phyloP scores from a whole-genome alignment of 2,329 filamentous ascomycete genomes.

The Scedosporium minutisporum region DNA sequence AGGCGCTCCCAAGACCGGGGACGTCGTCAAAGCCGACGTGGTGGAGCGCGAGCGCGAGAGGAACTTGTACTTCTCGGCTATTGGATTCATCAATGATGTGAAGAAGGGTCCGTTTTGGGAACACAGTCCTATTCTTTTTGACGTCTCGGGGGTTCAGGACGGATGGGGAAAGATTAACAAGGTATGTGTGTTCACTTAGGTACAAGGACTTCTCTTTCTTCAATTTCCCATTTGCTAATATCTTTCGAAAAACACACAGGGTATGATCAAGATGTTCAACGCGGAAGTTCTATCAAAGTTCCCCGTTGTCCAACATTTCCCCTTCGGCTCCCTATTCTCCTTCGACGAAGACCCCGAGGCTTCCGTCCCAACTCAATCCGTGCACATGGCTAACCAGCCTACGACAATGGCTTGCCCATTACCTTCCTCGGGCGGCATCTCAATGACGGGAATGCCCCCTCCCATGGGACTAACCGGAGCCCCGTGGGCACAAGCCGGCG shows the following conservation, averaged over 20 bases:
- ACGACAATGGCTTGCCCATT: conserved; percentile 9
- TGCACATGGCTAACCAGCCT: conserved; percentile 51
- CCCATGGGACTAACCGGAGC: neutral
- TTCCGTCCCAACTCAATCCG: conserved; percentile 32
- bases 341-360: conserved; percentile 63
- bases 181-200: conserved; percentile 24
- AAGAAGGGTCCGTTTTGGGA: conserved; percentile 97
- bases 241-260: conserved; percentile 34
- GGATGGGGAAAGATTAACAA: conserved; percentile 98
- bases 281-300: conserved; percentile 95
- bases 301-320: conserved; percentile 95
- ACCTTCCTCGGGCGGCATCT: neutral
- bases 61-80: conserved; percentile 90
- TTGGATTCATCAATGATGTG: conserved; percentile 95
- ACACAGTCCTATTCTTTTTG: conserved; percentile 87
- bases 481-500: conserved; percentile 3
- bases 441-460: neutral
- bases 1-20: conserved; percentile 60
- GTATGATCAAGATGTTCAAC: conserved; percentile 99
- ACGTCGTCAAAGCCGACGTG: conserved; percentile 54
- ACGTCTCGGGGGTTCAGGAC: conserved; percentile 81
- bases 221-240: neutral
- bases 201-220: neutral
- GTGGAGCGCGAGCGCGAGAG: conserved; percentile 55
- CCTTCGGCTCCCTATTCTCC: conserved; percentile 69